These are phyloP conservation scores for Talaromyces sp. DNA, from an alignment of 2,329 filamentous ascomycete genomes.

Conservation along the genomic window DNA sequence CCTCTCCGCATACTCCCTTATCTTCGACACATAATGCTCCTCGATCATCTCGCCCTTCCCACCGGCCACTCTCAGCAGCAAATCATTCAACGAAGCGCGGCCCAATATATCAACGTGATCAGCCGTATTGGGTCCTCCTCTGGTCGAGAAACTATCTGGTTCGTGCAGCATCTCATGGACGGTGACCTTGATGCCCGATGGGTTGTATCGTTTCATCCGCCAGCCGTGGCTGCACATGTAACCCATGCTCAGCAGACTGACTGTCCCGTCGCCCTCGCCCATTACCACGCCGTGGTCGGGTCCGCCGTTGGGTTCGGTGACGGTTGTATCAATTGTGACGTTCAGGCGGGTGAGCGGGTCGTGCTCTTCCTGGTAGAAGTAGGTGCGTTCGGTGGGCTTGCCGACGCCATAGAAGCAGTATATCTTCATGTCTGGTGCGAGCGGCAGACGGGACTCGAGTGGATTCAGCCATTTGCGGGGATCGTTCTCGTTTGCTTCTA, in stretches of 20 bases:
- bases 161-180: slow-evolving; percentile 97
- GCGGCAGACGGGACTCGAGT: slow-evolving; percentile 81
- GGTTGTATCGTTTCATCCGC: slow-evolving; percentile 91
- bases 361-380: slow-evolving; percentile 78
- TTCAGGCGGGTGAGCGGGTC: slow-evolving; percentile 58
- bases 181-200: slow-evolving; percentile 73
- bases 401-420: slow-evolving; percentile 96
- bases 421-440: slow-evolving; percentile 85
- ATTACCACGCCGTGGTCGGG: slow-evolving; percentile 87
- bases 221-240: slow-evolving; percentile 98
- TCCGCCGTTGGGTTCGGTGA: slow-evolving; percentile 37
- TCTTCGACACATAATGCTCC: slow-evolving; percentile 75
- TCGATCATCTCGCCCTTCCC: slow-evolving; percentile 77
- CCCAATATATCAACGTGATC: slow-evolving; percentile 98
- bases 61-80: slow-evolving; percentile 81
- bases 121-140: slow-evolving; percentile 68
- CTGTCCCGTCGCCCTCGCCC: slow-evolving; percentile 94
- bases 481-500: slow-evolving; percentile 76
- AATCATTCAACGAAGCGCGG: slow-evolving; percentile 80
- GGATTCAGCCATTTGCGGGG: slow-evolving; percentile 91
- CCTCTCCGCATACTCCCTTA: slow-evolving; percentile 74
- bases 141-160: slow-evolving; percentile 83
- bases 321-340: slow-evolving; percentile 53
- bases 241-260: slow-evolving; percentile 83
- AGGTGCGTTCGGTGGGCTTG: slow-evolving; percentile 87